Evolutionary conservation across 495 filamentous ascomycete species (phyloP).

Genomic region (Penicillium pulvis): DNA sequence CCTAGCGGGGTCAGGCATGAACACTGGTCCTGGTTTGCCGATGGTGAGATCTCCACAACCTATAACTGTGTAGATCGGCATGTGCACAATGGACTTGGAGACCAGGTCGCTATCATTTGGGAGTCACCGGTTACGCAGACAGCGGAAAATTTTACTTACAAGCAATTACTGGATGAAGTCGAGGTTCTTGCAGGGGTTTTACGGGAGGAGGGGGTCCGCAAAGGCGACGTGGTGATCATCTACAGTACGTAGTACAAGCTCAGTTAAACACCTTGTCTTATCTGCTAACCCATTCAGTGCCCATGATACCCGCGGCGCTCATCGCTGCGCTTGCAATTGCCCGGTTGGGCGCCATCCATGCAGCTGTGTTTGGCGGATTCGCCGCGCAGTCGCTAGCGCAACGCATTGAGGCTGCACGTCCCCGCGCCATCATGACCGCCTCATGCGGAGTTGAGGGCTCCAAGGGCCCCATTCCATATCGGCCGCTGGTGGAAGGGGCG

Average conservation of each 20-base stretch:
- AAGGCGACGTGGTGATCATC: slow-evolving; percentile 88
- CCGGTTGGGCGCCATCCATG: slow-evolving; percentile 84
- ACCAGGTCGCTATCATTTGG: slow-evolving; percentile 76
- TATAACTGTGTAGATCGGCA: slow-evolving; percentile 93
- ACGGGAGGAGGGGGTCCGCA: slow-evolving; percentile 77
- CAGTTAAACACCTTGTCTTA: not conserved
- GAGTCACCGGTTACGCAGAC: slow-evolving; percentile 82
- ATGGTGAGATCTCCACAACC: slow-evolving; percentile 83
- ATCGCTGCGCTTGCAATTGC: slow-evolving; percentile 81
- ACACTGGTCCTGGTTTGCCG: slow-evolving; percentile 87
- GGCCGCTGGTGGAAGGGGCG: slow-evolving; percentile 70
- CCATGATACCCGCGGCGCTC: slow-evolving; percentile 89
- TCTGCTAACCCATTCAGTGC: slow-evolving; percentile 58
- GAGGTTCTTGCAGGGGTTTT: slow-evolving; percentile 82
- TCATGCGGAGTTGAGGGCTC: slow-evolving; percentile 90
- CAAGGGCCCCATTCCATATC: slow-evolving; percentile 73
- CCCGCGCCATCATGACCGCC: slow-evolving; percentile 78
- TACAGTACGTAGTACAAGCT: slow-evolving; percentile 64
- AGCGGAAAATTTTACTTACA: slow-evolving; percentile 73
- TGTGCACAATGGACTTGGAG: slow-evolving; percentile 72
- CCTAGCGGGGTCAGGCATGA: slow-evolving; percentile 50
- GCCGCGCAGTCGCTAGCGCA: slow-evolving; percentile 80
- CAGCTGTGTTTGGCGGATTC: slow-evolving; percentile 93
- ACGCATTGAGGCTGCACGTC: slow-evolving; percentile 79
- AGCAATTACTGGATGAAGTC: slow-evolving; percentile 76